Conservation (phyloP, 352 stramenopile genomes). For the Pythium plurisporium region DNA sequence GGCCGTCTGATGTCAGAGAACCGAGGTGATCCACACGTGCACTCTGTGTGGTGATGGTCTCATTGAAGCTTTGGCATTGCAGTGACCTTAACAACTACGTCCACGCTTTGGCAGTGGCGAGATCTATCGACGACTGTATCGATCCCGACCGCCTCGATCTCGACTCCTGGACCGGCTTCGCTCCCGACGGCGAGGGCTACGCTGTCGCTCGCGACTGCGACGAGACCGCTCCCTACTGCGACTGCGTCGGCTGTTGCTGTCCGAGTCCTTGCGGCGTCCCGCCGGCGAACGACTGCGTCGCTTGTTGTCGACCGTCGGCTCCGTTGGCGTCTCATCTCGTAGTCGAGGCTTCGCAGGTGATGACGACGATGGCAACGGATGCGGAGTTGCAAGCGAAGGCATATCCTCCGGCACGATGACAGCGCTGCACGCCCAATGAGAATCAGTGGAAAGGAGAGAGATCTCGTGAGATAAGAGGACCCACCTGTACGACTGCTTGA, state of each 20-base stretch:
- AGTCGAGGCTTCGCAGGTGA: too few species aligned
- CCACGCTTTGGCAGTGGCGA: too few species aligned
- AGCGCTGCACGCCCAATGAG: not conserved
- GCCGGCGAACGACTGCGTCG: conserved; percentile 5
- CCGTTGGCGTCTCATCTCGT: not conserved
- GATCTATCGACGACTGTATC: not conserved
- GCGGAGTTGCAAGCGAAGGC: not conserved
- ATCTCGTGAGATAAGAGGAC: not conserved
- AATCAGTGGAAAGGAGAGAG: not conserved
- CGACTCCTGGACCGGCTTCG: conserved; percentile 18
- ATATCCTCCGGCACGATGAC: conserved; percentile 15
- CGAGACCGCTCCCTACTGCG: conserved; percentile 19
- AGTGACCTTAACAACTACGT: too few species aligned
- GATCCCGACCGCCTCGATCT: conserved; percentile 1
- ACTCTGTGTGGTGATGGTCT: too few species aligned
- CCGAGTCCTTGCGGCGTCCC: conserved; percentile 20
- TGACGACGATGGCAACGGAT: not conserved
- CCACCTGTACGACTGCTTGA: conserved; percentile 81
- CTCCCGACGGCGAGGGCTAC: not conserved
- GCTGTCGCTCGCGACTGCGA: conserved; percentile 16
- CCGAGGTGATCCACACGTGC: too few species aligned
- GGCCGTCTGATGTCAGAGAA: too few species aligned
- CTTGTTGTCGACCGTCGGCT: not conserved
- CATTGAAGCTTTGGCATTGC: too few species aligned
- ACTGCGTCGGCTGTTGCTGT: conserved; percentile 8